Evolutionary conservation across 305 asterid species (phyloP).

Genomic region (Plantago coronopus): DNA sequence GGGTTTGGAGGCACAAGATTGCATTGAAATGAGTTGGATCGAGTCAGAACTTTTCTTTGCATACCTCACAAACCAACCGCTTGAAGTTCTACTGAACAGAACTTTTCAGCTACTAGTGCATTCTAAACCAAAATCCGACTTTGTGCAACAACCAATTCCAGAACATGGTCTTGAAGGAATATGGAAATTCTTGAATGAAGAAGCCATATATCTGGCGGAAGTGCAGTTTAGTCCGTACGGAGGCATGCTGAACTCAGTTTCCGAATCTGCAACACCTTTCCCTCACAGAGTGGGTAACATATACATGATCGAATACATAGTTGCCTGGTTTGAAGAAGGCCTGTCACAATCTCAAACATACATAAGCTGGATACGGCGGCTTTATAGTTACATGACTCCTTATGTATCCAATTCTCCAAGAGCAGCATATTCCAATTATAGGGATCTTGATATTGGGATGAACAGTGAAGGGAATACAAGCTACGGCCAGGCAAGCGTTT

Average conservation of each 20-base stretch:
- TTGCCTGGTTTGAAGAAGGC: conserved; percentile 7
- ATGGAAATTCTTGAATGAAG: conserved; percentile 27
- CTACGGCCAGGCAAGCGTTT: conserved; percentile 26
- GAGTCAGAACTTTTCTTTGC: conserved; percentile 29
- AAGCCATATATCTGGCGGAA: background rate
- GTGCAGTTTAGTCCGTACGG: conserved; percentile 33
- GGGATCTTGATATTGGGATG: conserved; percentile 39
- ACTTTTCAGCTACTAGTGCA: background rate
- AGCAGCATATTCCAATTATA: conserved; percentile 29
- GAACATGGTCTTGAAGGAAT: conserved; percentile 21
- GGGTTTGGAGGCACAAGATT: conserved; percentile 28
- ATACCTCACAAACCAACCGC: conserved; percentile 13
- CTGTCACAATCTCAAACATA: background rate
- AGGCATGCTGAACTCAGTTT: conserved; percentile 18
- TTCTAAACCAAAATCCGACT: conserved; percentile 34
- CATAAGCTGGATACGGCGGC: conserved; percentile 22
- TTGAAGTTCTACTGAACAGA: conserved; percentile 24
- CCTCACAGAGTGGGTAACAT: conserved; percentile 34
- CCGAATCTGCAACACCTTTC: conserved; percentile 33
- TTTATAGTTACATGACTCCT: conserved; percentile 25
- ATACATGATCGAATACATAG: conserved; percentile 18
- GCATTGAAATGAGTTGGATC: conserved; percentile 38
- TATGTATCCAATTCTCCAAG: conserved; percentile 31
- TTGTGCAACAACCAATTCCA: conserved; percentile 24
- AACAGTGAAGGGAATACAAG: conserved; percentile 23